These are phyloP conservation scores for Coniochaeta prunicola DNA, from an alignment of 2,329 filamentous ascomycete species.

Conservation along the genomic window DNA sequence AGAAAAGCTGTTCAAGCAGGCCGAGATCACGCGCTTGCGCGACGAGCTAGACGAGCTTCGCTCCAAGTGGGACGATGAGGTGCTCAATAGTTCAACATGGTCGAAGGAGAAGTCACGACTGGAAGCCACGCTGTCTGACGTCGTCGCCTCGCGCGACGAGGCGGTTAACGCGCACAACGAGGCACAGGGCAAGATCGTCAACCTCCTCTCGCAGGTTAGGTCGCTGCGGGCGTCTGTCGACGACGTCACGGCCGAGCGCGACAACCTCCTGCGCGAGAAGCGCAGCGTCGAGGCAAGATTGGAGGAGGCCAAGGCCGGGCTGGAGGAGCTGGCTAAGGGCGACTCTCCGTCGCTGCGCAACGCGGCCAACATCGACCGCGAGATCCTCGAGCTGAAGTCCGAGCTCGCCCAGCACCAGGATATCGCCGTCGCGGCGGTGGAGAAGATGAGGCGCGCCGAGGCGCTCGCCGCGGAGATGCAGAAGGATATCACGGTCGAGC, in stretches of 20 bases:
- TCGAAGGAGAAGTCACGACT: conserved; percentile 94
- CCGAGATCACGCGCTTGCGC: conserved; percentile 80
- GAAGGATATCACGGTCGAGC: conserved; percentile 81
- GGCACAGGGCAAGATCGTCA: conserved; percentile 87
- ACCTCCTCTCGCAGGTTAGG: conserved; percentile 82
- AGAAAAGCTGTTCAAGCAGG: conserved; percentile 76
- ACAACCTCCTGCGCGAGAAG: conserved; percentile 82
- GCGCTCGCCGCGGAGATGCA: conserved; percentile 82
- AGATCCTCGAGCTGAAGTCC: conserved; percentile 83
- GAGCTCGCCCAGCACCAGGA: conserved; percentile 89
- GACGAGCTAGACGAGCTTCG: conserved; percentile 93
- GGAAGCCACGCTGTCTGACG: conserved; percentile 81
- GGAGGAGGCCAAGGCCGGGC: conserved; percentile 76
- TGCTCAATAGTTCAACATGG: conserved; percentile 96
- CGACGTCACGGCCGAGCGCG: conserved; percentile 77
- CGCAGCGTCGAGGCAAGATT: conserved; percentile 78
- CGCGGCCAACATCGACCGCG: conserved; percentile 80
- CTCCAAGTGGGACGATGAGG: conserved; percentile 96
- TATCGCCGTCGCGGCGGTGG: conserved; percentile 81
- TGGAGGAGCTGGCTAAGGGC: conserved; percentile 81
- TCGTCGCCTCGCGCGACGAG: conserved; percentile 88
- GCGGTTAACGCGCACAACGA: conserved; percentile 91
- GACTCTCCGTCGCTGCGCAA: conserved; percentile 85
- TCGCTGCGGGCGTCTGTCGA: conserved; percentile 77
- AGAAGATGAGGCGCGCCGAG: conserved; percentile 95